phyloP scores from a whole-genome alignment of 2,329 filamentous ascomycete species.

The Epichloe elymi region DNA sequence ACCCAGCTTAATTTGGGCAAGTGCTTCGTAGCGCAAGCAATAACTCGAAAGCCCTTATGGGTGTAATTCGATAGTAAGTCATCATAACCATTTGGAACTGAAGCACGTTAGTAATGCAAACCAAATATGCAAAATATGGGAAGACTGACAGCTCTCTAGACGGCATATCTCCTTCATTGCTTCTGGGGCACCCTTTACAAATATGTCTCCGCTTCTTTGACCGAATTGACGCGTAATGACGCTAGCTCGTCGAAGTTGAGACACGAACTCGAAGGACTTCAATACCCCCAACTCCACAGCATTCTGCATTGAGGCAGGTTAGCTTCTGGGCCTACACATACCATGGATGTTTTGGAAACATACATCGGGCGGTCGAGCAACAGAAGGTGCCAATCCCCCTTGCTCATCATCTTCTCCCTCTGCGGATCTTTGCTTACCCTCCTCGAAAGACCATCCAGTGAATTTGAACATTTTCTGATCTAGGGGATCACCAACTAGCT shows the following conservation, averaged over 20 bases:
- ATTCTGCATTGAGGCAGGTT: conserved; percentile 18
- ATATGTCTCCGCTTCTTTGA: conserved; percentile 70
- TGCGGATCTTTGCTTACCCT: conserved; percentile 58
- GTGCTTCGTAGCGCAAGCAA: conserved; percentile 84
- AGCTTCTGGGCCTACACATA: conserved; percentile 9
- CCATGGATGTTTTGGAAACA: not conserved
- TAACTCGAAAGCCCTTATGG: conserved; percentile 90
- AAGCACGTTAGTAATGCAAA: conserved; percentile 6
- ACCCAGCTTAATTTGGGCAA: conserved; percentile 83
- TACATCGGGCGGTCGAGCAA: conserved; percentile 64
- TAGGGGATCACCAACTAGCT: conserved; percentile 83
- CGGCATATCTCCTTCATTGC: conserved; percentile 90
- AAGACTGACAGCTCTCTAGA: conserved; percentile 57
- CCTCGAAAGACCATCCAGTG: conserved; percentile 83
- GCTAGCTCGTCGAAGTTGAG: conserved; percentile 80
- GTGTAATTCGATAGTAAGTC: conserved; percentile 84
- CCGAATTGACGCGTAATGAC: conserved; percentile 86
- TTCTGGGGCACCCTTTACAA: conserved; percentile 93
- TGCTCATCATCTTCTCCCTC: conserved; percentile 62
- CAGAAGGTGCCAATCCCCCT: conserved; percentile 67
- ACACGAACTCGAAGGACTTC: conserved; percentile 88
- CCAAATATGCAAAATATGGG: not conserved
- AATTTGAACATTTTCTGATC: conserved; percentile 99
- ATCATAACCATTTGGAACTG: conserved; percentile 77
- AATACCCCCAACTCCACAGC: conserved; percentile 80